These are phyloP conservation scores for Paramyrothecium roridum DNA, from an alignment of 2,329 filamentous ascomycete genomes.

Conservation along the genomic window DNA sequence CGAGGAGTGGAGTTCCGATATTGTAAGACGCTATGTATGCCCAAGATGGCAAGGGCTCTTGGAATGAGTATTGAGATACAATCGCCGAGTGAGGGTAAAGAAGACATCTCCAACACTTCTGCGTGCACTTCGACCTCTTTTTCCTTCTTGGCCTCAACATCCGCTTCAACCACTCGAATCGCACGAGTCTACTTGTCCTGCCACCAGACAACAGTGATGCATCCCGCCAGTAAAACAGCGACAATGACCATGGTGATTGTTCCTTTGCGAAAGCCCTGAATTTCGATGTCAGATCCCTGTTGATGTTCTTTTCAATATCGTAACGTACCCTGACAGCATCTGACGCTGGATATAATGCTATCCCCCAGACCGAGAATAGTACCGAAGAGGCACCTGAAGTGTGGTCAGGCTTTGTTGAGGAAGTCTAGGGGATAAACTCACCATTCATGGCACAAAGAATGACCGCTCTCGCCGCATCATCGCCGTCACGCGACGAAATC, in stretches of 20 bases:
- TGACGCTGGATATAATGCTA: slow-evolving; percentile 28
- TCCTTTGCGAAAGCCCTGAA: slow-evolving; percentile 22
- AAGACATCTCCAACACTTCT: neutral
- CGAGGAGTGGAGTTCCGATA: neutral
- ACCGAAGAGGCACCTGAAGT: slow-evolving; percentile 22
- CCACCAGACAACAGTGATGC: slow-evolving; percentile 12
- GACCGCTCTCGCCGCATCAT: slow-evolving; percentile 32
- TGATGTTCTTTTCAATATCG: neutral
- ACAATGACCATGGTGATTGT: slow-evolving; percentile 28
- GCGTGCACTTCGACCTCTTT: neutral
- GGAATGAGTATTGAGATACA: no score
- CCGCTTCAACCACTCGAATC: slow-evolving; percentile 3
- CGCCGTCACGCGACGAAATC: slow-evolving; percentile 29
- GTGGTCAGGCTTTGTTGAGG: neutral
- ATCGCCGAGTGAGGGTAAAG: no score
- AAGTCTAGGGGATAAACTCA: neutral
- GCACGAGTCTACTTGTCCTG: slow-evolving; percentile 8
- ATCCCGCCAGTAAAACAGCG: slow-evolving; percentile 5
- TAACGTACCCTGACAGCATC: slow-evolving; percentile 31
- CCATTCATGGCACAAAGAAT: slow-evolving; percentile 35
- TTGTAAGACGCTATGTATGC: slow-evolving; percentile 4
- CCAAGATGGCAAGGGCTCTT: no score
- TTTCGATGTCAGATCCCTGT: neutral
- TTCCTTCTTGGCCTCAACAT: slow-evolving; percentile 1
- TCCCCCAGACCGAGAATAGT: slow-evolving; percentile 37